Base-by-base conservation (phyloP, 1,284 basidiomycete species). In the Rhodotorula sp. region DNA sequence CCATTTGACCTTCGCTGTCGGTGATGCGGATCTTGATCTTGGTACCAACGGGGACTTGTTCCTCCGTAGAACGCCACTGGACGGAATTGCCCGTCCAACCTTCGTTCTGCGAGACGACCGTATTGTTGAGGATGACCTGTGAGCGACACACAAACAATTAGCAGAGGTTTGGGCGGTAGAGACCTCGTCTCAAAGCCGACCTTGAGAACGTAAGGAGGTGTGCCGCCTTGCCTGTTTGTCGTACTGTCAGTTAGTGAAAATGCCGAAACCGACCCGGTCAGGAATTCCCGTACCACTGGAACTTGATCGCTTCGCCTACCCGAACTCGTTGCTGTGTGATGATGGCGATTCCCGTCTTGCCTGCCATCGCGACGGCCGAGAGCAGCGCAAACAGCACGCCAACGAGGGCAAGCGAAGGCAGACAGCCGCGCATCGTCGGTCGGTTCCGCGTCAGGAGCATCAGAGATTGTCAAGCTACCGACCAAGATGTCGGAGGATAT, bases 1-100 rank as follows among this genome's bases (percentile, higher is more conserved):
- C 55, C 15, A 44, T 65, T 22, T 62, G 24, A 2, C 64, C 69
- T 1, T 17, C 6, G 1, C 18, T 54, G 59, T 67, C 69, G 18
- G 30, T 33, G 2, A 67, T 60, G 20, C 66, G 66, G n/a, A 71
- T 55, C 55, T 64, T 67, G 60, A 71, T 53, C 22, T 30, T 29
- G 17, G 57, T 48, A 2, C 66, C 66, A 1, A 17, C 45, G 1
- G 66, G 62, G 4, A 62, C 59, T 44, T 71, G 60, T 3, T 58
- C 44, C 12, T 17, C 12, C 22, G 29, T 49, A 6, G 59, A 59
- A 3, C 55, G 53, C 69, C 66, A 67, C 33, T 71, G 69, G 0
- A 70, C 66, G 1, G 30, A 45, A 20, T 26, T 64, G 4, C 59
- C 14, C 17, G 57, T 44, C 69, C 66, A 71, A 2, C 66, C 69